A percentile compares a stretch with the other conserved stretches of the same genome.
phyloP scores from a whole-genome alignment of 768 basidiomycete species.

The Boletus huronensis region DNA sequence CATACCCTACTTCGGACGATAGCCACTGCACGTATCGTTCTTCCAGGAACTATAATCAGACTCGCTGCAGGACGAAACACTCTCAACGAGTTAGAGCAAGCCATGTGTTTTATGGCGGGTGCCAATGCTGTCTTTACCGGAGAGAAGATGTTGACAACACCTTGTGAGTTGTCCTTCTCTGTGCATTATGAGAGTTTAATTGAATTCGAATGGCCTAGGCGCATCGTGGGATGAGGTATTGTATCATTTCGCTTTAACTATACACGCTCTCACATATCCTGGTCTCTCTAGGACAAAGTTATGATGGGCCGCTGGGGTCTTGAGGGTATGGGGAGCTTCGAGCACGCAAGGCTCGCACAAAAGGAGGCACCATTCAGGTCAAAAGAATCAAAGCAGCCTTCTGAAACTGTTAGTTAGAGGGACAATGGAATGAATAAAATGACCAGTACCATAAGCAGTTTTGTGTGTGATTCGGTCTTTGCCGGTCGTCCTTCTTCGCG shows the following conservation, averaged over 20 bases:
- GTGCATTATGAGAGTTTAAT: background rate
- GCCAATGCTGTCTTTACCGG: slow-evolving; percentile 99
- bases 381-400: background rate
- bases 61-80: slow-evolving; percentile 92
- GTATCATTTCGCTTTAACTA: background rate
- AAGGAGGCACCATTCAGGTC: slow-evolving; percentile 42
- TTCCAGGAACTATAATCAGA: slow-evolving; percentile 91
- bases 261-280: background rate
- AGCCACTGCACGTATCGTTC: slow-evolving; percentile 88
- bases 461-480: slow-evolving; percentile 18
- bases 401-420: background rate
- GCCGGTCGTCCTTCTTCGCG: slow-evolving; percentile 10
- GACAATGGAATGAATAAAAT: background rate
- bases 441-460: background rate
- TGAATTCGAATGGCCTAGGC: slow-evolving; percentile 41
- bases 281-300: slow-evolving; percentile 66
- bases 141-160: slow-evolving; percentile 95
- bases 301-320: slow-evolving; percentile 95
- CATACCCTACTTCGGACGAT: slow-evolving; percentile 90
- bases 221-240: slow-evolving; percentile 91
- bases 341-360: slow-evolving; percentile 57
- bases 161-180: slow-evolving; percentile 55
- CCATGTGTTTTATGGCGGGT: slow-evolving; percentile 98
- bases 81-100: slow-evolving; percentile 87
- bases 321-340: slow-evolving; percentile 87